Conservation (phyloP, 2,329 filamentous ascomycete genomes). For the Botrytis cinerea region DNA sequence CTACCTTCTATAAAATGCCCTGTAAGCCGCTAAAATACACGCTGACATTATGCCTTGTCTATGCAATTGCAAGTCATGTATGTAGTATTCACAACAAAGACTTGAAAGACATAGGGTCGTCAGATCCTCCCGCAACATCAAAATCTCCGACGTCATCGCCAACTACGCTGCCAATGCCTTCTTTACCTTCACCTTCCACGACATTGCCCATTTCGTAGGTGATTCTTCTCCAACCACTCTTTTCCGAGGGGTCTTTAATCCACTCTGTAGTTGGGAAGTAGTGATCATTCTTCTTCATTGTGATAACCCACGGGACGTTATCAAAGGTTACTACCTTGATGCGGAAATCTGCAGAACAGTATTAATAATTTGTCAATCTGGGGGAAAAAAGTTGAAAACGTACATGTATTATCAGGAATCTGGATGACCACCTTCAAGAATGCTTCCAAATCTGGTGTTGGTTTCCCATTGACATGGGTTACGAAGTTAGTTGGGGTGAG, state of each 20-base stretch:
- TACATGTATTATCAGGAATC: constrained; percentile 93
- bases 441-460: constrained; percentile 76
- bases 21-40: constrained; percentile 4
- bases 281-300: constrained; percentile 99
- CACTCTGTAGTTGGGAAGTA: constrained; percentile 77
- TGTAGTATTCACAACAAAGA: not conserved
- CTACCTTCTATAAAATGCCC: not conserved
- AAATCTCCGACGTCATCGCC: constrained; percentile 38
- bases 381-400: constrained; percentile 39
- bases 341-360: constrained; percentile 69
- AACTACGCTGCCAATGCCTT: constrained; percentile 38
- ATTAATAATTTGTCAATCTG: constrained; percentile 23
- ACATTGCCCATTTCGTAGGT: constrained; percentile 60
- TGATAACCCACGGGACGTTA: constrained; percentile 98
- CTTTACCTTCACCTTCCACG: constrained; percentile 54
- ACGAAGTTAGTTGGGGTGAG: constrained; percentile 97
- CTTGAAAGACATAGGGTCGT: constrained; percentile 11
- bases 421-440: constrained; percentile 81
- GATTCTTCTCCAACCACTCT: constrained; percentile 63
- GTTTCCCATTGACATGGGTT: constrained; percentile 87
- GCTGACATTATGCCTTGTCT: not conserved
- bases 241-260: constrained; percentile 61
- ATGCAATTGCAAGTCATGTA: not conserved
- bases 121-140: constrained; percentile 26
- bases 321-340: constrained; percentile 98